Base-by-base conservation (phyloP, 768 basidiomycete genomes). In the Lactarius indigo region DNA sequence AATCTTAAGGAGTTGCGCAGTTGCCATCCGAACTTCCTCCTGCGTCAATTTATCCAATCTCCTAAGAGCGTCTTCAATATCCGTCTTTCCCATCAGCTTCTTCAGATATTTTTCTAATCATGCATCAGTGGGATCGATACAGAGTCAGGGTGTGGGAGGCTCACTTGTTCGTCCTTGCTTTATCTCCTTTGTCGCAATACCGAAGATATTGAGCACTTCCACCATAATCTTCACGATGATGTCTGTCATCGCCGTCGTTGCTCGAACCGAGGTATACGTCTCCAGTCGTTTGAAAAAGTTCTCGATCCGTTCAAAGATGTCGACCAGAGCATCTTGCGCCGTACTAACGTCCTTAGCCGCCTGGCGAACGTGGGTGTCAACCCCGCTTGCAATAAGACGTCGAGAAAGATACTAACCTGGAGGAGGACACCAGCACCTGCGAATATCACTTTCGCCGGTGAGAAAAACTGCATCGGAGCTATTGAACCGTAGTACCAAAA, bases 141-240 rank as follows among this genome's bases (percentile, higher is more conserved):
- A n/a, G n/a, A n/a, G n/a, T n/a, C n/a, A n/a, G n/a, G n/a, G n/a
- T n/a, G n/a, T n/a, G n/a, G 47, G 5, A 12, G 18, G 15, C 60
- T 50, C 44, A 61, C 60, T 44, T 7, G 47, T 44, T 26, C n/a
- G 44, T 10, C 59, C 59, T 7, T 50, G 44, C 7, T 61, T 61
- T 17, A 61, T 50, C 47, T 61, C 60, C 31, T 47, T 52, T 8
- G 60, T 61, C 8, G 33, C 44, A 31, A 50, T 44, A 5, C n/a
- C 47, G 13, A 61, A 9, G 20, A 61, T 50, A n/a, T 42, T 33
- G 2, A 61, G 31, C 5, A 61, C 60, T 35, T 61, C 60, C 1
- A 50, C 44, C 60, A 61, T 33, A 10, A 50, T 50, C 33, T 61
- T 61, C 30, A n/a, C 60, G 8, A 61, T 44, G 6, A 61, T n/a